Evolutionary conservation across 768 basidiomycete species (phyloP).

Genomic region (Cyclocybe aegerita): DNA sequence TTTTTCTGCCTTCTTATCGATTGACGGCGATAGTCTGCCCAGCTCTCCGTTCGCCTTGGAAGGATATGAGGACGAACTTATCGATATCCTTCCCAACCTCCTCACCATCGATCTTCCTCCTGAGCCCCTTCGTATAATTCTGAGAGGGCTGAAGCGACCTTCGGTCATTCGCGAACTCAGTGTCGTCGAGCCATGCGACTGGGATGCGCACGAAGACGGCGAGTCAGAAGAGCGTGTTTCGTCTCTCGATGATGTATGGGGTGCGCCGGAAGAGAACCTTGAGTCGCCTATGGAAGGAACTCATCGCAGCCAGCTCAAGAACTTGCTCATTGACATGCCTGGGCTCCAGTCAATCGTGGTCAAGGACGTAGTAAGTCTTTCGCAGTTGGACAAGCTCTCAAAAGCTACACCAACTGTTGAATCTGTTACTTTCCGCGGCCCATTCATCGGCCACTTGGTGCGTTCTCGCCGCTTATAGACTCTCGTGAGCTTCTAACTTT

Average conservation of each 20-base stretch:
- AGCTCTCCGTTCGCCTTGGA: constrained; percentile 9
- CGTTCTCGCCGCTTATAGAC: too few relatives aligned
- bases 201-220: constrained; percentile 6
- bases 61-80: neutral
- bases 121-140: constrained; percentile 2
- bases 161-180: constrained; percentile 1
- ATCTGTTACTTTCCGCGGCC: neutral
- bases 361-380: neutral
- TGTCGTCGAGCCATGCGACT: constrained; percentile 11
- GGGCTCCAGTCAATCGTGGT: constrained; percentile 7
- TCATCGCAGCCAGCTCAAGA: neutral
- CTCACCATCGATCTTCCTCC: constrained; percentile 1
- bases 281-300: neutral
- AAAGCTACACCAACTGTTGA: constrained; percentile 10
- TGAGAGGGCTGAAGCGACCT: constrained; percentile 7
- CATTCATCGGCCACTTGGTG: too few relatives aligned
- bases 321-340: constrained; percentile 5
- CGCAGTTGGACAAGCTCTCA: constrained; percentile 8
- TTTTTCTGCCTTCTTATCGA: constrained; percentile 7
- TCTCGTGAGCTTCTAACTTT: too few relatives aligned
- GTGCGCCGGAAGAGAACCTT: neutral
- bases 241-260: constrained; percentile 16
- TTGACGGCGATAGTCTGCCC: constrained; percentile 3
- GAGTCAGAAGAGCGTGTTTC: constrained; percentile 8
- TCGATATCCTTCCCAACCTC: constrained; percentile 7